These are phyloP conservation scores for Vitis cinerea DNA, from an alignment of 164 flowering plant species.

Conservation along the genomic window DNA sequence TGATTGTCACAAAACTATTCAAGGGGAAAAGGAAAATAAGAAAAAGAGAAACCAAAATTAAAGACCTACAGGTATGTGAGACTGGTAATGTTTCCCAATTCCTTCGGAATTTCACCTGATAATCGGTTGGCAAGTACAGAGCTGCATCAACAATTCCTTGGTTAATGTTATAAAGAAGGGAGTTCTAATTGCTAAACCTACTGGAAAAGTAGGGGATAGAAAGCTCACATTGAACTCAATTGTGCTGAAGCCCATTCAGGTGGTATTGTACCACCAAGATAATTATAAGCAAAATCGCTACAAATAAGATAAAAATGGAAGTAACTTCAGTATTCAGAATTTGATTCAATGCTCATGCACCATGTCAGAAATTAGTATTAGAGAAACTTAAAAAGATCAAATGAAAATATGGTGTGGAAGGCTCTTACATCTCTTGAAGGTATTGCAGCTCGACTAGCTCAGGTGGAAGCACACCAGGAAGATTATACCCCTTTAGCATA, in stretches of 20 bases:
- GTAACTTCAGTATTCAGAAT: neutral
- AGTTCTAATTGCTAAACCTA: neutral
- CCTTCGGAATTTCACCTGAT: slow-evolving; percentile 52
- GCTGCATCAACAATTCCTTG: slow-evolving; percentile 34
- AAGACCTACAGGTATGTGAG: slow-evolving; percentile 41
- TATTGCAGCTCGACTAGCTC: slow-evolving; percentile 58
- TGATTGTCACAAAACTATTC: neutral
- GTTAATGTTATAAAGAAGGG: neutral
- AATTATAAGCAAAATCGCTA: slow-evolving; percentile 74
- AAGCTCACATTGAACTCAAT: slow-evolving; percentile 46
- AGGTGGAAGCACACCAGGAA: slow-evolving; percentile 69
- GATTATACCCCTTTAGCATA: slow-evolving; percentile 45
- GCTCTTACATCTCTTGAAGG: slow-evolving; percentile 55
- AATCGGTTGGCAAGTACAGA: slow-evolving; percentile 50
- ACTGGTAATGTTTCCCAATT: slow-evolving; percentile 47
- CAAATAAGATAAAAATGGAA: neutral
- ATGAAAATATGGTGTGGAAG: neutral
- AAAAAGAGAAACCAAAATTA: neutral
- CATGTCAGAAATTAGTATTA: neutral
- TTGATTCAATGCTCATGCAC: neutral
- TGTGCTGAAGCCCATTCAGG: slow-evolving; percentile 56
- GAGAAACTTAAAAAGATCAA: no score
- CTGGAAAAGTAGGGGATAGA: neutral
- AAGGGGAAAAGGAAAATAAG: neutral
- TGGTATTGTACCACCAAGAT: slow-evolving; percentile 75